These are phyloP conservation scores for Pontederia paniculata DNA, from an alignment of 176 grass and related monocot genomes.

Conservation along the genomic window DNA sequence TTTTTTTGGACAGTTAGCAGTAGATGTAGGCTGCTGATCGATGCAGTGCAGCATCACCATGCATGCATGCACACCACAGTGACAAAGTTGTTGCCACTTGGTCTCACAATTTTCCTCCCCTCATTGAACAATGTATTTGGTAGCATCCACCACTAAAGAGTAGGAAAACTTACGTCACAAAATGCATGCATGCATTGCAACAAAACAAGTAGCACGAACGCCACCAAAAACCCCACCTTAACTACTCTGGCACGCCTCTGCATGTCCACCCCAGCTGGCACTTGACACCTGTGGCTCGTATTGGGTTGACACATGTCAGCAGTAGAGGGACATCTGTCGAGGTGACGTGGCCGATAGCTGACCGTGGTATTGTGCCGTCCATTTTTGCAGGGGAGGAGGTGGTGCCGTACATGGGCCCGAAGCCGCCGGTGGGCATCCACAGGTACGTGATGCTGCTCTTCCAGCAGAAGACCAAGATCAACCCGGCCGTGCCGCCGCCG, in stretches of 20 bases:
- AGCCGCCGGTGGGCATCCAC: conserved; percentile 64
- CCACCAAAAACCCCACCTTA: no score
- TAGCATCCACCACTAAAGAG: no score
- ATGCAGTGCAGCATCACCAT: neutral
- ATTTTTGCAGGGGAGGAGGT: conserved; percentile 41
- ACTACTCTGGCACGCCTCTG: no score
- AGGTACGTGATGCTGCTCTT: conserved; percentile 59
- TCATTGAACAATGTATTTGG: no score
- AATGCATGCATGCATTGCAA: no score
- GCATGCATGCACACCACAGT: neutral
- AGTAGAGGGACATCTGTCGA: no score
- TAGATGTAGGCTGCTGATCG: neutral
- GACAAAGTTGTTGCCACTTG: neutral
- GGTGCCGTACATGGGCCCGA: conserved; percentile 48
- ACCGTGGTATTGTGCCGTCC: neutral
- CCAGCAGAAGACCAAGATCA: conserved; percentile 47
- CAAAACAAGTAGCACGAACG: no score
- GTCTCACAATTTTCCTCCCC: neutral
- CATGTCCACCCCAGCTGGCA: no score
- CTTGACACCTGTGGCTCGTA: no score
- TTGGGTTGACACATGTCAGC: no score
- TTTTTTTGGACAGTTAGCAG: no score
- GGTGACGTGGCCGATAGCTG: neutral
- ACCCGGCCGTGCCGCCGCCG: neutral
- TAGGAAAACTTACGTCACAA: no score